Base-by-base conservation (phyloP, 805 yeast species). In the Saturnispora serradocipensis region DNA sequence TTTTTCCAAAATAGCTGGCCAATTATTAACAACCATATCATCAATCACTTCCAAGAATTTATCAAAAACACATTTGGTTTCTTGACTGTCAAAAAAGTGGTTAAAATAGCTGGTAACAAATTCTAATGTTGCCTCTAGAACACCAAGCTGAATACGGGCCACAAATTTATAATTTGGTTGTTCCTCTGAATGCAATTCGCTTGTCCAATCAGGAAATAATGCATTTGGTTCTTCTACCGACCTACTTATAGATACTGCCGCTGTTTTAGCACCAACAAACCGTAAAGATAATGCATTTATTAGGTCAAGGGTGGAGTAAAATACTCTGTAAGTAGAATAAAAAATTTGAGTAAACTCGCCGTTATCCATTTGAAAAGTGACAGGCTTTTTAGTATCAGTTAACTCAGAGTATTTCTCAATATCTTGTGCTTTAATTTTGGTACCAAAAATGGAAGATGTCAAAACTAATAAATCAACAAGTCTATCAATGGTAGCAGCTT, bases 121-220 rank as follows among this genome's bases (percentile, higher is more conserved):
- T 30, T 84, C 76, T 43, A 81, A 75, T 52, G 88, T 69, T 0
- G 88, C 87, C 62, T 87, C 95, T 53, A 89, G 70, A 32, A 89
- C 80, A 40, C 95, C 95, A 38, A 85, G 73, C 62, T 89, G 93
- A 43, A 90, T 86, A 61, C 83, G 87, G 10, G 85, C 81, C 44
- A 87, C 81, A 50, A 80, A 75, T 44, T 75, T 75, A 74, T 84
- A 81, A 58, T 84, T 85, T 34, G 84, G 72, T 27, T 76, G 70
- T 45, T 72, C 71, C 5, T 67, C 51, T 10, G 61, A 51, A 43
- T 71, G 70, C 4, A 67, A 48, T 8, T 61, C 49, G 9, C 68
- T 56, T 16, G 72, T 72, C 93, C 93, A 86, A 40, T 76, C 76
- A 0, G 88, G 89, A 36, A 61, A 66, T 1, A 39, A 48, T 8